Base-by-base conservation (phyloP, 257 asterid species). In the Cynanchum wilfordii region DNA sequence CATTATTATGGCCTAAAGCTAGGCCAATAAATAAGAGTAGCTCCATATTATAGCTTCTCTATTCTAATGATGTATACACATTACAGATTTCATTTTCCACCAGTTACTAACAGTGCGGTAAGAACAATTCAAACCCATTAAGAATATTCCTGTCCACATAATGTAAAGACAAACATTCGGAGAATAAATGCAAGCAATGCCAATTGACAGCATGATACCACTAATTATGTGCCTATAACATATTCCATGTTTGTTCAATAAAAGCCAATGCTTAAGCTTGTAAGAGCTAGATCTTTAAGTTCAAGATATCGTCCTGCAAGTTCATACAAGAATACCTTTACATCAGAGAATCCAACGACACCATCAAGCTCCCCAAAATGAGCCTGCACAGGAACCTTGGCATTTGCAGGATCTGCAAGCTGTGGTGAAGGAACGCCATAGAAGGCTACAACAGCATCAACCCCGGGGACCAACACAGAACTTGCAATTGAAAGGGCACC, bases 401-500 rank as follows among this genome's bases (percentile, higher is more conserved):
- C 93, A 55, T 90, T 76, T 71, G 75, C 79, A 62, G 96, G 96
- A 81, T 95, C 97, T 0, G 97, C 97, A 76, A 95, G 97, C 79
- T 86, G 82, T 16, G 96, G 76, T 33, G 99, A 86, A 71, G 98
- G 97, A 69, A 92, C 97, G 62, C 99, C 99, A 72, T 95, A 95
- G 77, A 95, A 95, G 77, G 90, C 91, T 60, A 86, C 97, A 76
- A 86, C 98, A 25, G 96, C 97, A 76, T 92, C 97, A 66, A 90
- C 87, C 25, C 85, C 89, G 1, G 98, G 89, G 76, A 90, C 85
- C 81, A 86, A 77, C 52, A 95, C 98, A 76, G 99, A 88, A 81
- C 98, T 95, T 79, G 98, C 99, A 73, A 95, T 82, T 59, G 96
- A 82, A 76, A 95, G 97, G 79, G 99, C 98, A 59, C 98, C 99